Percentiles rank a stretch among this genome's conserved stretches.
Evolutionary conservation across 495 filamentous ascomycete species (phyloP).

Genomic region (Pseudevernia furfuracea): DNA sequence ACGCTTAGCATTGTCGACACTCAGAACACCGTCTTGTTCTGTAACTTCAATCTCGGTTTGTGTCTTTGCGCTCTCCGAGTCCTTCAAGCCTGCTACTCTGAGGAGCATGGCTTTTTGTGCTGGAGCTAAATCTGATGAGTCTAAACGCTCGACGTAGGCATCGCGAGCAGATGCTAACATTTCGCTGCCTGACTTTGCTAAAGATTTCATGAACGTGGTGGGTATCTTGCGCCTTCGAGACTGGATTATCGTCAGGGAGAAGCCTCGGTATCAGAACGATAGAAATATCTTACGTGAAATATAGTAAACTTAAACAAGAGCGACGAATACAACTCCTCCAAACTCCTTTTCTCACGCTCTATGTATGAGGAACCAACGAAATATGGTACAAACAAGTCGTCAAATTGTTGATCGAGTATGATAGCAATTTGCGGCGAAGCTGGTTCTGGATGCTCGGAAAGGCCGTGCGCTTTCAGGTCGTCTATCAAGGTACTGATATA

Average conservation of each 20-base stretch:
- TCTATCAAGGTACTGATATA: slow-evolving; percentile 83
- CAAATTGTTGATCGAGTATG: slow-evolving; percentile 87
- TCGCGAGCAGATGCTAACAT: slow-evolving; percentile 72
- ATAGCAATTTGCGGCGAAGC: slow-evolving; percentile 80
- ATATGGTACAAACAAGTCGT: slow-evolving; percentile 94
- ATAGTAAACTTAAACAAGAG: slow-evolving; percentile 91
- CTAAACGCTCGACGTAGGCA: slow-evolving; percentile 74
- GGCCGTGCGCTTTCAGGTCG: slow-evolving; percentile 85
- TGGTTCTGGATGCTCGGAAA: slow-evolving; percentile 90
- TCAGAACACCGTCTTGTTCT: slow-evolving; percentile 79
- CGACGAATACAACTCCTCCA: slow-evolving; percentile 90
- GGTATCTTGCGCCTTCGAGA: slow-evolving; percentile 74
- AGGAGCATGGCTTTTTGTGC: slow-evolving; percentile 83
- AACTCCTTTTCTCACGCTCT: slow-evolving; percentile 78
- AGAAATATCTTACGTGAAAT: slow-evolving; percentile 51
- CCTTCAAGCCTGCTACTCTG: slow-evolving; percentile 64
- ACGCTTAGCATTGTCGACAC: slow-evolving; percentile 77
- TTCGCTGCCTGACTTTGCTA: slow-evolving; percentile 80
- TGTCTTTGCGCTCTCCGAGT: slow-evolving; percentile 44
- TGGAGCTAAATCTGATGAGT: slow-evolving; percentile 73
- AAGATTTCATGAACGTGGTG: slow-evolving; percentile 79
- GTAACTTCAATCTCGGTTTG: slow-evolving; percentile 73
- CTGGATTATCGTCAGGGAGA: slow-evolving; percentile 13
- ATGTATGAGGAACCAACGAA: slow-evolving; percentile 91
- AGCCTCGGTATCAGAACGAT: slow-evolving; percentile 1